A percentile compares a stretch with the other conserved stretches of the same genome.
Evolutionary conservation across 179 eudicot genomes (phyloP).

Genomic region (Silene coronaria): DNA sequence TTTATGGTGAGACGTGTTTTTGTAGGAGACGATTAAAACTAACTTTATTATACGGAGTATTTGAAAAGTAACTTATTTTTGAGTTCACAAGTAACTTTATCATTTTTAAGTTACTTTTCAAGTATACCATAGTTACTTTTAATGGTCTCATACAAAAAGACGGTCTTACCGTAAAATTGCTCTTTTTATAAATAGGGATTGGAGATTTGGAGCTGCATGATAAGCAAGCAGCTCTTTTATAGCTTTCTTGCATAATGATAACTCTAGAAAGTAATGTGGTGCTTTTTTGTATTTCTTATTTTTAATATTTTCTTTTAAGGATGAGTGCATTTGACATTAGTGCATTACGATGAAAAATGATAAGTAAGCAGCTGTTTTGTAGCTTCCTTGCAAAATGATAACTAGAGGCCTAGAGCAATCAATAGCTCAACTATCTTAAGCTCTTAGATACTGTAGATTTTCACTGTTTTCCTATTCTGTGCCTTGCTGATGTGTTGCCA

Average conservation of each 20-base stretch:
- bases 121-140: no score
- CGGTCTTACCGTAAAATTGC: no score
- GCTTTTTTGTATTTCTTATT: background rate
- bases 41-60: no score
- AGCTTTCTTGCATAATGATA: background rate
- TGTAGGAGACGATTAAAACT: no score
- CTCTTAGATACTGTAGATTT: background rate
- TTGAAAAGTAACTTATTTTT: no score
- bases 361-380: background rate
- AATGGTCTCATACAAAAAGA: no score
- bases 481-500: constrained; percentile 9
- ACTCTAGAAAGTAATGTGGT: background rate
- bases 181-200: background rate
- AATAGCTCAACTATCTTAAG: background rate
- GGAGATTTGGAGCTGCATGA: constrained; percentile 6
- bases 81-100: no score
- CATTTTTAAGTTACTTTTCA: no score
- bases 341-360: background rate
- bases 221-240: background rate
- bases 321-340: background rate
- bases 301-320: background rate
- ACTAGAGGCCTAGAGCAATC: background rate
- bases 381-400: background rate
- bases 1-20: no score
- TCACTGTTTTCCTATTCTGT: constrained; percentile 6